phyloP scores from a whole-genome alignment of 2,329 filamentous ascomycete species.

The Hypoxylon sp. region DNA sequence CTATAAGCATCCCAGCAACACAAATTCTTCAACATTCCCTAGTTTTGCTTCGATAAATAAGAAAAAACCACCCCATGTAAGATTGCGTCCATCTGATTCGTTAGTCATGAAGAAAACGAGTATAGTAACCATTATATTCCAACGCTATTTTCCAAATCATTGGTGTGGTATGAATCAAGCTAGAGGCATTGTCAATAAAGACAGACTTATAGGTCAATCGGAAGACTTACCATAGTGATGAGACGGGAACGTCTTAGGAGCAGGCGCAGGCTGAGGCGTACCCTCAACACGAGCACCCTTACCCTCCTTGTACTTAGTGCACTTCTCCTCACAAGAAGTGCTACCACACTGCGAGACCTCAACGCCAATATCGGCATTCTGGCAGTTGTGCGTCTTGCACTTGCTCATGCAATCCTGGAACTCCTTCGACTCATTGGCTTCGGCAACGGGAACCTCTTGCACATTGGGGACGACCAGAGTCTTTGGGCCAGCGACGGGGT shows the following conservation, averaged over 20 bases:
- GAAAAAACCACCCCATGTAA: conserved; percentile 6
- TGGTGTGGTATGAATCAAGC: neutral
- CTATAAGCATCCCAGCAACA: neutral
- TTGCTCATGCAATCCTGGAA: conserved; percentile 29
- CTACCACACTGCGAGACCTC: conserved; percentile 31
- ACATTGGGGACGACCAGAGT: neutral
- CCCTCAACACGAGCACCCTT: neutral
- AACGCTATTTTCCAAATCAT: neutral
- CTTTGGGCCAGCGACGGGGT: neutral
- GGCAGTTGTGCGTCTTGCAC: conserved; percentile 35
- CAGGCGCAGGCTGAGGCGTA: neutral
- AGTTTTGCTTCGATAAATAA: neutral
- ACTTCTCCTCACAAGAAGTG: conserved; percentile 24
- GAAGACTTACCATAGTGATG: conserved; percentile 1
- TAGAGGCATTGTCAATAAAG: neutral
- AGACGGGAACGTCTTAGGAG: neutral
- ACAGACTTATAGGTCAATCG: neutral
- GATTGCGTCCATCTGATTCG: conserved; percentile 11
- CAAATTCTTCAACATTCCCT: neutral
- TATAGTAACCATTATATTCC: neutral
- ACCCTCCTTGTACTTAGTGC: conserved; percentile 9
- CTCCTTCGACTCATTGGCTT: conserved; percentile 5
- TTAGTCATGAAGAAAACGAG: conserved; percentile 32
- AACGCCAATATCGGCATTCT: conserved; percentile 24
- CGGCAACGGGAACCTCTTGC: conserved; percentile 3